Conservation (phyloP, 164 flowering plant species). For the Chimonanthus praecox region DNA sequence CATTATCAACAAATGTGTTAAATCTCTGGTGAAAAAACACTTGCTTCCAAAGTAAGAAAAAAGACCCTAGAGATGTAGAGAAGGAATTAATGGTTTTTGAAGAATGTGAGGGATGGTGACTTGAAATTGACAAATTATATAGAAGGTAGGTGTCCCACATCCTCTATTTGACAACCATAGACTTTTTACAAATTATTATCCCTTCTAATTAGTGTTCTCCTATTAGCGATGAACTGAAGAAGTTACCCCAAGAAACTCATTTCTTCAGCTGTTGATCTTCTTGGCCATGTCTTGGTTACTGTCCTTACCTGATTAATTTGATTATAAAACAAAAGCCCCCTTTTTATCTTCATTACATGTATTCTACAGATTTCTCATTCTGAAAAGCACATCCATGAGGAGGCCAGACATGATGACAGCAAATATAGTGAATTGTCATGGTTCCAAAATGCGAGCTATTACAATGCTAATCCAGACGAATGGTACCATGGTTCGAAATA, state of each 20-base stretch:
- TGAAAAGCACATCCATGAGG: slow-evolving; percentile 2
- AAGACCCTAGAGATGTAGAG: background rate
- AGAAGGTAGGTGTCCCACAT: background rate
- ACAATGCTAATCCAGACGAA: slow-evolving; percentile 2
- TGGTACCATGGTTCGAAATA: background rate
- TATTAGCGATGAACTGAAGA: background rate
- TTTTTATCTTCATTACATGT: background rate
- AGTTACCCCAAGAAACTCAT: background rate
- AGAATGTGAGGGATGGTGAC: background rate
- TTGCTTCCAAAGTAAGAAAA: background rate
- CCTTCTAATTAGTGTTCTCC: background rate
- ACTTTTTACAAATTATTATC: background rate
- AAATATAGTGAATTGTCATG: background rate
- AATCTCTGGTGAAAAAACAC: background rate
- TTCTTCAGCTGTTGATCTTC: background rate
- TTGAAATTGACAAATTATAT: background rate
- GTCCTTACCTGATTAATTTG: too few relatives aligned
- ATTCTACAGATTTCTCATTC: background rate
- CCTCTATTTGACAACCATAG: background rate
- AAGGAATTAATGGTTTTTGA: background rate
- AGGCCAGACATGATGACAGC: background rate
- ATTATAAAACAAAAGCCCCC: background rate
- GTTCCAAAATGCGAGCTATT: slow-evolving; percentile 4
- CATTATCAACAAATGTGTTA: background rate
- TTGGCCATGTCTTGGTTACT: too few relatives aligned